Evolutionary conservation across 331 rosid genomes (phyloP).

Genomic region (Malus hybrid): DNA sequence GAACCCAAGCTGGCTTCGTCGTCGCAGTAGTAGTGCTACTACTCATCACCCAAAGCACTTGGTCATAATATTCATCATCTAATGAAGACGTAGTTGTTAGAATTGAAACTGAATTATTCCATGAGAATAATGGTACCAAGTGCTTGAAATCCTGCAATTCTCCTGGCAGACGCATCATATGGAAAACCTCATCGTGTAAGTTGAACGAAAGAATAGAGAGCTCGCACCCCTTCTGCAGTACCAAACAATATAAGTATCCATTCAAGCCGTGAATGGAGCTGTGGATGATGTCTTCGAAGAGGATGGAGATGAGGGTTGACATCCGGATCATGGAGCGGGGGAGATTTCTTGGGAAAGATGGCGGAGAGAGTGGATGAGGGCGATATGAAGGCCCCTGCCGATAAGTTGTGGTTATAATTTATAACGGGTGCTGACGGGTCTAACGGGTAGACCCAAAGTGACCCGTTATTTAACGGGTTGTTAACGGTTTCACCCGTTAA

Average conservation of each 20-base stretch:
- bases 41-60: neutral
- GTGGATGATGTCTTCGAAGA: no score
- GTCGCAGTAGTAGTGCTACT: neutral
- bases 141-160: neutral
- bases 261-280: neutral
- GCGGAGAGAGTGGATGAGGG: no score
- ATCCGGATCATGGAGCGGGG: no score
- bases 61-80: neutral
- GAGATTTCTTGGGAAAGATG: no score
- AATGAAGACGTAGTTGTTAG: neutral
- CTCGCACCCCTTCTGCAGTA: no score
- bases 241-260: neutral
- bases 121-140: neutral
- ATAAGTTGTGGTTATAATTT: no score
- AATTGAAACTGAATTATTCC: neutral
- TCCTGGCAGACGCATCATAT: neutral
- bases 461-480: no score
- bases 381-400: no score
- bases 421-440: no score
- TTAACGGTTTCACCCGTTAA: no score
- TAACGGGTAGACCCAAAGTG: no score
- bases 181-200: neutral
- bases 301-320: no score
- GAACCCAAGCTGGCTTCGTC: neutral
- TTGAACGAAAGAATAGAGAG: neutral